Conservation (phyloP, 495 filamentous ascomycete species). For the Hypomontagnella monticulosa region DNA sequence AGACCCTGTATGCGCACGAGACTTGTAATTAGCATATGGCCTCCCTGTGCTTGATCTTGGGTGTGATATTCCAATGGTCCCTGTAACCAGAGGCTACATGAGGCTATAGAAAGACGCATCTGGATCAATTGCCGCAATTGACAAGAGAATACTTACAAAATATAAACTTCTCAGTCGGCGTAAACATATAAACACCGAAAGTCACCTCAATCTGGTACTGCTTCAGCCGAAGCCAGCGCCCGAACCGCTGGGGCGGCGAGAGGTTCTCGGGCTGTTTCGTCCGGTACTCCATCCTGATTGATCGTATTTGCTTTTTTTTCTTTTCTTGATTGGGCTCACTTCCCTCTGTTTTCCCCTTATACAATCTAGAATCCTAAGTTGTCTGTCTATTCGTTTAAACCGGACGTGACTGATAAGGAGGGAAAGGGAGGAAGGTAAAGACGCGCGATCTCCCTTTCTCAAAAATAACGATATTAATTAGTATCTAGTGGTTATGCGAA, state of each 20-base stretch:
- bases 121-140: not conserved
- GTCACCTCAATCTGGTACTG: slow-evolving; percentile 64
- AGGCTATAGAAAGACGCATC: not conserved
- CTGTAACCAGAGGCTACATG: not conserved
- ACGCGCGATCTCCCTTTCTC: too few relatives aligned
- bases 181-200: slow-evolving; percentile 60
- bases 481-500: too few relatives aligned
- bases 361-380: not conserved
- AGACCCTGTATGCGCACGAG: slow-evolving; percentile 70
- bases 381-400: slow-evolving; percentile 5
- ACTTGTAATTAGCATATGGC: slow-evolving; percentile 1
- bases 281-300: slow-evolving; percentile 36
- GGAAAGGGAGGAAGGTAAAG: too few relatives aligned
- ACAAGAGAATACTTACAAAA: slow-evolving; percentile 51
- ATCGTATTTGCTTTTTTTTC: slow-evolving; percentile 10
- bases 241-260: slow-evolving; percentile 52
- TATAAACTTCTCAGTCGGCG: slow-evolving; percentile 58
- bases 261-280: slow-evolving; percentile 48
- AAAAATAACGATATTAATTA: too few relatives aligned
- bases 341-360: not conserved
- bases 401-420: slow-evolving; percentile 1
- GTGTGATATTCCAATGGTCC: not conserved
- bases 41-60: not conserved
- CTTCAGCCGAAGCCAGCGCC: slow-evolving; percentile 60
- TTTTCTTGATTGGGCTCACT: slow-evolving; percentile 6